phyloP scores from a whole-genome alignment of 805 yeast genomes.

The Lipomyces orientalis region DNA sequence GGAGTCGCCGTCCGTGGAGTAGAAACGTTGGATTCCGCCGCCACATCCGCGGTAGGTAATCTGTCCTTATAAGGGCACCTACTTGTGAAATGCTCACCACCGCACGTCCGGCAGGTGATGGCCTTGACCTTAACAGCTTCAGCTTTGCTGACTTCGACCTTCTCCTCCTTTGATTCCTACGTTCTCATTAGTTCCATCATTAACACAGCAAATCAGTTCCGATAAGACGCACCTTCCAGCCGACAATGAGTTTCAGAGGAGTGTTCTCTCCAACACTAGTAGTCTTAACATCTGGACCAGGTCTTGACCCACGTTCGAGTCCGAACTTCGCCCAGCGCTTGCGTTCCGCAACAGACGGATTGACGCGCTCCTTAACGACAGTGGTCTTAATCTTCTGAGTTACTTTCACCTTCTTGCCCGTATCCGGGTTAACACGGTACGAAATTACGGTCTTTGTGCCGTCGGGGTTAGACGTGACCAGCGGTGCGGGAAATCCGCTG shows the following conservation, averaged over 20 bases:
- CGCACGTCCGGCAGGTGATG: slow-evolving; percentile 84
- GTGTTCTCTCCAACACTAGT: slow-evolving; percentile 89
- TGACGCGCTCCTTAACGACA: slow-evolving; percentile 78
- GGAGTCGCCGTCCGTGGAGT: slow-evolving; percentile 44
- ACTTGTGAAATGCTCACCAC: slow-evolving; percentile 90
- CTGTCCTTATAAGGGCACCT: slow-evolving; percentile 96
- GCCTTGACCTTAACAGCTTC: slow-evolving; percentile 55
- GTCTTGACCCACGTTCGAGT: slow-evolving; percentile 68
- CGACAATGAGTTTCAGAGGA: slow-evolving; percentile 65
- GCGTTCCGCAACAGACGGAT: slow-evolving; percentile 84
- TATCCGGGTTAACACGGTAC: slow-evolving; percentile 66
- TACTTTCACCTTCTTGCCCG: slow-evolving; percentile 83
- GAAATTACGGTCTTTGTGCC: slow-evolving; percentile 89
- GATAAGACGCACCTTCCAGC: slow-evolving; percentile 36
- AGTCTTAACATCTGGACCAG: slow-evolving; percentile 88
- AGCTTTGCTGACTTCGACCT: slow-evolving; percentile 72
- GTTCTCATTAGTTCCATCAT: slow-evolving; percentile 38
- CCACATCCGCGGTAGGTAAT: slow-evolving; percentile 59
- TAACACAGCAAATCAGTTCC: background rate
- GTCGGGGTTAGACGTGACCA: slow-evolving; percentile 76
- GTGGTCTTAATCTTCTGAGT: slow-evolving; percentile 84
- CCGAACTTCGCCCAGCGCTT: slow-evolving; percentile 90
- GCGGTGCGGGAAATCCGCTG: slow-evolving; percentile 63
- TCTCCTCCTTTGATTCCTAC: slow-evolving; percentile 66
- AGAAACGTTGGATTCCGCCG: slow-evolving; percentile 42